Conservation (phyloP, 2,329 filamentous ascomycete species). For the Fusarium ramigenum region DNA sequence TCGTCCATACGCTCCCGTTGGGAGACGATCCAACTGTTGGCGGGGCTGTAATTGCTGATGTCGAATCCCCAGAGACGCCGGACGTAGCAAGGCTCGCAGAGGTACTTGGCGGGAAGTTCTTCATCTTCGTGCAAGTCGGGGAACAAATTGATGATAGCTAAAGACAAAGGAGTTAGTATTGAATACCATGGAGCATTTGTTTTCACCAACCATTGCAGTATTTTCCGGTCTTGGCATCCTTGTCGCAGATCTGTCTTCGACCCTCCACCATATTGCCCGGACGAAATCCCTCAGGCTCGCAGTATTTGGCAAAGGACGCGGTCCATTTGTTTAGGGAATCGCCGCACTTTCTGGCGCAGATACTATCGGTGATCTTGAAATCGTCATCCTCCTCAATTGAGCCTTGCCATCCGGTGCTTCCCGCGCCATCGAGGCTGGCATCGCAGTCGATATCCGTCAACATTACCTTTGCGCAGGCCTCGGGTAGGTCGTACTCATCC, state of each 20-base stretch:
- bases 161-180: no score
- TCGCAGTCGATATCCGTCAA: not conserved
- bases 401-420: not conserved
- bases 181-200: fast-evolving
- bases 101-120: not conserved
- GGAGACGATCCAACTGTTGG: not conserved
- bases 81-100: constrained; percentile 8
- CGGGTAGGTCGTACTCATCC: not conserved
- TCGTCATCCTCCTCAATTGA: not conserved
- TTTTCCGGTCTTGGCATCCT: not conserved
- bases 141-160: not conserved
- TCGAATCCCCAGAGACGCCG: constrained; percentile 6
- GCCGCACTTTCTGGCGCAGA: not conserved
- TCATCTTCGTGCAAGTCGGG: not conserved
- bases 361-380: not conserved
- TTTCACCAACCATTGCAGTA: not conserved
- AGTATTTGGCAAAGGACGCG: not conserved
- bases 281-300: not conserved
- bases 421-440: not conserved
- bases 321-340: not conserved
- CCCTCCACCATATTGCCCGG: not conserved
- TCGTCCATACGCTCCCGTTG: not conserved
- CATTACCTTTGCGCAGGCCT: not conserved
- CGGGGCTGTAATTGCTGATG: not conserved
- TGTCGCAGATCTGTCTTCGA: not conserved